Evolutionary conservation across 352 stramenopile genomes (phyloP).

Genomic region (Phytophthora cryptogea): DNA sequence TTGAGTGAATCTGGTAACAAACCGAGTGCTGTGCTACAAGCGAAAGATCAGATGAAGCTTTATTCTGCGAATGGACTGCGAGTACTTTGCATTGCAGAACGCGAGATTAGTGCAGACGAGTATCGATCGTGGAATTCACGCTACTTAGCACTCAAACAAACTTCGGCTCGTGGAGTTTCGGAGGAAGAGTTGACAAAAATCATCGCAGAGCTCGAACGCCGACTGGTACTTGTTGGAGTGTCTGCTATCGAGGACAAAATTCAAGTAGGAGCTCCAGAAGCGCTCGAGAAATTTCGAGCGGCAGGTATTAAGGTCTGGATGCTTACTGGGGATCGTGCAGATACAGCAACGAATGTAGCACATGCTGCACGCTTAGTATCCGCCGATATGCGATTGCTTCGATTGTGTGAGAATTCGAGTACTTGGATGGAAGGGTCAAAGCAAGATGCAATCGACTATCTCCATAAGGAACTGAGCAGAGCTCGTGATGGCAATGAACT

Average conservation of each 20-base stretch:
- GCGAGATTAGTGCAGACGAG: slow-evolving; percentile 52
- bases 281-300: slow-evolving; percentile 59
- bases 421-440: slow-evolving; percentile 32
- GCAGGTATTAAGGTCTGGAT: slow-evolving; percentile 82
- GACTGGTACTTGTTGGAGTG: slow-evolving; percentile 57
- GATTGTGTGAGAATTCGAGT: slow-evolving; percentile 34
- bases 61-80: slow-evolving; percentile 70
- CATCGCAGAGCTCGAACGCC: slow-evolving; percentile 50
- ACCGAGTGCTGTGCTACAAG: slow-evolving; percentile 29
- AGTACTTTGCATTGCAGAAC: slow-evolving; percentile 71
- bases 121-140: slow-evolving; percentile 54
- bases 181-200: slow-evolving; percentile 43
- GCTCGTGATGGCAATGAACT: slow-evolving; percentile 3
- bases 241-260: slow-evolving; percentile 76
- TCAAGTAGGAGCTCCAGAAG: slow-evolving; percentile 57
- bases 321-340: slow-evolving; percentile 65
- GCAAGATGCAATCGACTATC: slow-evolving; percentile 28
- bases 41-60: slow-evolving; percentile 51
- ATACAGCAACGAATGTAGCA: slow-evolving; percentile 72
- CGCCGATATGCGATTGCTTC: slow-evolving; percentile 56
- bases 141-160: slow-evolving; percentile 38
- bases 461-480: slow-evolving; percentile 32
- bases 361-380: slow-evolving; percentile 57
- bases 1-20: slow-evolving; percentile 37
- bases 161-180: slow-evolving; percentile 6